Evolutionary conservation across 345 rosid species (phyloP).

Genomic region (Excoecaria cochinchinensis): DNA sequence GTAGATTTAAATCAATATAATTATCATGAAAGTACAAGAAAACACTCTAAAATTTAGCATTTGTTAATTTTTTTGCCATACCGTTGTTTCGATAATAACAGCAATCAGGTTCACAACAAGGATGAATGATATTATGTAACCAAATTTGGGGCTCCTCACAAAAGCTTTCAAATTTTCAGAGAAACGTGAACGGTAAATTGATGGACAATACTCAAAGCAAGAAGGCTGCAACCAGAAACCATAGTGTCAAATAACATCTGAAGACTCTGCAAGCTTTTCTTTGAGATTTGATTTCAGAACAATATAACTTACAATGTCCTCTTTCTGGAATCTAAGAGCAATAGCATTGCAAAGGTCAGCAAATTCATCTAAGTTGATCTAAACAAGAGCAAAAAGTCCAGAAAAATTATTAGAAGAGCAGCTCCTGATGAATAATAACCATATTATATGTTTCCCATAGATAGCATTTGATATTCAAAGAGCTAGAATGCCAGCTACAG

Average conservation of each 20-base stretch:
- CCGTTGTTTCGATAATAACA: conserved; percentile 92
- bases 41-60: background rate
- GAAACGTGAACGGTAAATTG: conserved; percentile 58
- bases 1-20: background rate
- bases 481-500: background rate
- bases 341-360: conserved; percentile 94
- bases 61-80: conserved; percentile 32
- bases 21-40: background rate
- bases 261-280: conserved; percentile 3
- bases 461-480: background rate
- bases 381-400: conserved; percentile 19
- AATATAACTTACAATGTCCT: conserved; percentile 69
- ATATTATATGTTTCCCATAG: conserved; percentile 1
- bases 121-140: conserved; percentile 66
- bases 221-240: conserved; percentile 62
- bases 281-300: conserved; percentile 12
- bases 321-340: conserved; percentile 85
- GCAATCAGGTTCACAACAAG: conserved; percentile 78
- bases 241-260: conserved; percentile 16
- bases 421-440: background rate
- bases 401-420: background rate
- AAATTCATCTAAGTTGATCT: conserved; percentile 92
- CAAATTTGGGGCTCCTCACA: conserved; percentile 66
- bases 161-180: conserved; percentile 74
- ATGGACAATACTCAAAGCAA: conserved; percentile 57